Conservation (phyloP, 2,329 filamentous ascomycete genomes). For the Fusarium fracticaudum region DNA sequence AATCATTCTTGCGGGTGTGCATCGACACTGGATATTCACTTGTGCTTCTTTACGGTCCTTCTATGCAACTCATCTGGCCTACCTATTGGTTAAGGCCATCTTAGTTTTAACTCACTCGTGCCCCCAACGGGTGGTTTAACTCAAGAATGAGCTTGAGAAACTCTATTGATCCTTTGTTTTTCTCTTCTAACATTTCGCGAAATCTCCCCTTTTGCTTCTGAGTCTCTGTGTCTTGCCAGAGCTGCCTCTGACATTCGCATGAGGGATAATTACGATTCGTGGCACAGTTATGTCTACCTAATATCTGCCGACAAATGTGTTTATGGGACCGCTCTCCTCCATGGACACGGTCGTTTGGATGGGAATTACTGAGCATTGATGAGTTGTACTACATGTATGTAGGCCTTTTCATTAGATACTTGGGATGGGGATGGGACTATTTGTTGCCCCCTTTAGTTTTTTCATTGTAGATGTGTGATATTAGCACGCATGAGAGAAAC, state of each 20-base stretch:
- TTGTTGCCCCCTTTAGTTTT: too few species aligned
- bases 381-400: background rate
- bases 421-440: too few species aligned
- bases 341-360: background rate
- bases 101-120: accelerated
- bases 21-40: background rate
- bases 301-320: background rate
- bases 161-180: accelerated
- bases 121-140: accelerated
- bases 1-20: background rate
- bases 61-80: background rate
- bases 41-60: background rate
- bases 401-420: too few species aligned
- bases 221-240: too few species aligned
- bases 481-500: too few species aligned
- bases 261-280: too few species aligned
- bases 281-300: too few species aligned
- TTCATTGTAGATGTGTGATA: too few species aligned
- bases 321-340: background rate
- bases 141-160: background rate
- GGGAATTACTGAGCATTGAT: background rate
- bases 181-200: too few species aligned
- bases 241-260: too few species aligned
- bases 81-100: accelerated
- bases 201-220: too few species aligned